Base-by-base conservation (phyloP, 331 rosid species). In the Malus hybrid region DNA sequence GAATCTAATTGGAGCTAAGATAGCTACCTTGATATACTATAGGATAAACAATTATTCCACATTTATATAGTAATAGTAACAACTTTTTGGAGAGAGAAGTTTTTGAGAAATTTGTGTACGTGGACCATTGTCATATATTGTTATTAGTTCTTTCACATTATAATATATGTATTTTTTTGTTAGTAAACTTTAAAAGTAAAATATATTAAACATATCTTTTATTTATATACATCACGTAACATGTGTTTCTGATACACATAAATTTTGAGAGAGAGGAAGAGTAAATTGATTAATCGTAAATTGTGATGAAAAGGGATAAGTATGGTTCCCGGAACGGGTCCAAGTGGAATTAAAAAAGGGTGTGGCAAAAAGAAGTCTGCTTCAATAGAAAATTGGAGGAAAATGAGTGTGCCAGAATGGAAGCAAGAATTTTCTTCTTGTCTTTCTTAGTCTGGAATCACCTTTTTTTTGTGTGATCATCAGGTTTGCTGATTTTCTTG, bases 391-490 rank as follows among this genome's bases (percentile, higher is more conserved):
- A 84, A 86, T 53, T 73, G 72, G 73, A 68, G 83, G 88, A 78
- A 88, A 76, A 71, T 63, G 76, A 79, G 90, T 69, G 76, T 82
- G 97, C 80, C 87, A 76, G 87, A 68, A 75, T 65, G 82, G 84
- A 83, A 87, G 78, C 66, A 69, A 74, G 83, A 85, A 67, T 83
- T 83, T 93, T 90, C 98, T 85, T 76, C 95, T 93, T 88, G 98
- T 93, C 96, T 80, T 84, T 80, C 86, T 86, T 81, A 58, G 63
- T 70, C 79, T 4, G 74, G 93, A 88, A 90, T 90, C 89, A 84
- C 18, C 58, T 55, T 64, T 53, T 24, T 24, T 68, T 15, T 33
- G 42, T 75, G 24, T 69, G 48, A 65, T 24, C 24, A 24, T 24
- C 24, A 24, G 24, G 24, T 24, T 64, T 64, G 10, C 16, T 74